Percentiles rank a stretch among this genome's conserved stretches.
These are phyloP conservation scores for Elongisporangium undulatum DNA, from an alignment of 352 stramenopile species.

Conservation along the genomic window DNA sequence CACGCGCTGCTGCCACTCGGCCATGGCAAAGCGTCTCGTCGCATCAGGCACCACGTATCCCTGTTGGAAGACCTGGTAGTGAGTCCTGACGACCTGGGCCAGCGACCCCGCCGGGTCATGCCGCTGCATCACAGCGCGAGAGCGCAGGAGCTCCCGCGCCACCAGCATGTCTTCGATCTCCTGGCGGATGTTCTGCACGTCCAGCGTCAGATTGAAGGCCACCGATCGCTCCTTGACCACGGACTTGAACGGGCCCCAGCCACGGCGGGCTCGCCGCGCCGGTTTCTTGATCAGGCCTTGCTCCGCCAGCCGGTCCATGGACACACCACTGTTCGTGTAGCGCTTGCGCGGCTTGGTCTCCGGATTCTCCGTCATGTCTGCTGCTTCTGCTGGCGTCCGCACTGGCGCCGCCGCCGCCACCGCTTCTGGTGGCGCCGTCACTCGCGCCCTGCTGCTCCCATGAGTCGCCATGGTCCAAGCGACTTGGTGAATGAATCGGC, in stretches of 20 bases:
- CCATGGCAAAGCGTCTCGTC: neutral
- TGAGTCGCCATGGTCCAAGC: neutral
- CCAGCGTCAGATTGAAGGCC: slow-evolving; percentile 43
- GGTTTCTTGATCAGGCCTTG: neutral
- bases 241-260: slow-evolving; percentile 27
- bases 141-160: too few species aligned
- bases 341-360: neutral
- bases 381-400: neutral
- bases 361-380: neutral
- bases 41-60: neutral
- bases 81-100: neutral
- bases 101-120: neutral
- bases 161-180: slow-evolving; percentile 20
- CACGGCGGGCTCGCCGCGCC: neutral
- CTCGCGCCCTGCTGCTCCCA: neutral
- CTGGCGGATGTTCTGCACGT: slow-evolving; percentile 34
- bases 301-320: neutral
- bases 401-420: neutral
- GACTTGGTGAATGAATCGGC: neutral
- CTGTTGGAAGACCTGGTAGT: neutral
- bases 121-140: too few species aligned
- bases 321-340: neutral
- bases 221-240: slow-evolving; percentile 27
- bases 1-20: slow-evolving; percentile 8
- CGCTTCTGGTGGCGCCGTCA: neutral